These are phyloP conservation scores for Parsonsia alboflavescens DNA, from an alignment of 257 asterid genomes.

Conservation along the genomic window DNA sequence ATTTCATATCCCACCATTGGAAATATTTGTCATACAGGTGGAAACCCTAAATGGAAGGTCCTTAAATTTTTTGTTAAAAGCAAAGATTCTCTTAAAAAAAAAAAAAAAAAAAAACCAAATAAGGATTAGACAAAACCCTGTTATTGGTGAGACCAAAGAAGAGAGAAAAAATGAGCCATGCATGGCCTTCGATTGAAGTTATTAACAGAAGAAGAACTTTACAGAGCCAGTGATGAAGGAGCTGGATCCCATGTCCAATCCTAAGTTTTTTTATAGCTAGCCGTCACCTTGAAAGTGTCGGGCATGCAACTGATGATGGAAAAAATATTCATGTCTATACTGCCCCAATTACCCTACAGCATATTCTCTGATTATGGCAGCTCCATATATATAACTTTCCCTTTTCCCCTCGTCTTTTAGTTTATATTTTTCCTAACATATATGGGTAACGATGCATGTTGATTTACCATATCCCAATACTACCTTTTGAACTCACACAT, in stretches of 20 bases:
- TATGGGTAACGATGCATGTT: too few species aligned
- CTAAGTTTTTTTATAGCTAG: constrained; percentile 20
- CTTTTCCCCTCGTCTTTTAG: too few species aligned
- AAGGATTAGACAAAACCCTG: constrained; percentile 8
- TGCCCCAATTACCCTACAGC: not conserved
- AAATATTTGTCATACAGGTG: constrained; percentile 9
- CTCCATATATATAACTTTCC: not conserved
- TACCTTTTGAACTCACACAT: too few species aligned
- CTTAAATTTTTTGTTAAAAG: not conserved
- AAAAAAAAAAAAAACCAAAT: too few species aligned
- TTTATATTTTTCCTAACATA: not conserved
- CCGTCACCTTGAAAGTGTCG: constrained; percentile 24
- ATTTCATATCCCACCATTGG: constrained; percentile 14
- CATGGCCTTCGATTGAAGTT: constrained; percentile 11
- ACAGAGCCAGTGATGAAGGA: constrained; percentile 43
- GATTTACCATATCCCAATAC: too few species aligned
- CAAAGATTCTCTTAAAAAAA: constrained; percentile 6
- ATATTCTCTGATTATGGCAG: constrained; percentile 3
- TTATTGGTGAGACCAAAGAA: constrained; percentile 16
- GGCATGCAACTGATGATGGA: constrained; percentile 15
- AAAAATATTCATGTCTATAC: constrained; percentile 9
- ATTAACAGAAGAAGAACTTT: constrained; percentile 10
- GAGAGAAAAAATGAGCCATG: not conserved
- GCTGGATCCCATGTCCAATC: constrained; percentile 60
- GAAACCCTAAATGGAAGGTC: not conserved